These are phyloP conservation scores for Paramarasmius palmivorus DNA, from an alignment of 1,284 basidiomycete genomes.

Conservation along the genomic window DNA sequence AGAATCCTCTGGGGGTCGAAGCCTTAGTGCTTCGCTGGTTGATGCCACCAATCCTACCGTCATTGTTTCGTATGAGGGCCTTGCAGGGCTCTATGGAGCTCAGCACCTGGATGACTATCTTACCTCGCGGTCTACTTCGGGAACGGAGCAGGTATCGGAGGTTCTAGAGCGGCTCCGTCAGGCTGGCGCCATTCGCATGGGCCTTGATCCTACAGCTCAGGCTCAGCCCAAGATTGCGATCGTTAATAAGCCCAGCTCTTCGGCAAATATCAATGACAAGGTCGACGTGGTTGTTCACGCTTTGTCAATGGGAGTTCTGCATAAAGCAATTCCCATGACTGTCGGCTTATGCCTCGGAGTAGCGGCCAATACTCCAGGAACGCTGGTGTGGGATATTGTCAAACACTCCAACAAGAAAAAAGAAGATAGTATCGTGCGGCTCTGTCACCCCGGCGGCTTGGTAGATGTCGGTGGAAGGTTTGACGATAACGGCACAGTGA, in stretches of 20 bases:
- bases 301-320: conserved; percentile 71
- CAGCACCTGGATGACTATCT: conserved; percentile 1
- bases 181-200: conserved; percentile 60
- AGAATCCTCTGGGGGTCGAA: conserved; percentile 13
- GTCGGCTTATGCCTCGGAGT: conserved; percentile 72
- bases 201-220: conserved; percentile 57
- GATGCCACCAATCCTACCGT: conserved; percentile 78
- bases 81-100: conserved; percentile 30
- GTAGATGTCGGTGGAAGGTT: conserved; percentile 66
- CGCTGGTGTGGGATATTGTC: conserved; percentile 52
- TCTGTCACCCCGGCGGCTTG: conserved; percentile 65
- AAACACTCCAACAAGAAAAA: conserved; percentile 20
- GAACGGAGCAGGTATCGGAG: conserved; percentile 8
- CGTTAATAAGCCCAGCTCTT: conserved; percentile 38
- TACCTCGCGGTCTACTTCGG: background rate
- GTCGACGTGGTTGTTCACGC: conserved; percentile 63
- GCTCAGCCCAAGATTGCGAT: conserved; percentile 75
- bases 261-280: conserved; percentile 26
- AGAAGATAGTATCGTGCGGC: conserved; percentile 36
- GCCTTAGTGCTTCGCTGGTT: conserved; percentile 52
- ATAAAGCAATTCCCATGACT: conserved; percentile 76
- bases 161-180: conserved; percentile 57
- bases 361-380: conserved; percentile 52
- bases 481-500: conserved; percentile 42
- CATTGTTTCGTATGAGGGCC: conserved; percentile 49